These are phyloP conservation scores for Asparagopsis taxiformis DNA, from an alignment of 31 red algal genomes.

Conservation along the genomic window DNA sequence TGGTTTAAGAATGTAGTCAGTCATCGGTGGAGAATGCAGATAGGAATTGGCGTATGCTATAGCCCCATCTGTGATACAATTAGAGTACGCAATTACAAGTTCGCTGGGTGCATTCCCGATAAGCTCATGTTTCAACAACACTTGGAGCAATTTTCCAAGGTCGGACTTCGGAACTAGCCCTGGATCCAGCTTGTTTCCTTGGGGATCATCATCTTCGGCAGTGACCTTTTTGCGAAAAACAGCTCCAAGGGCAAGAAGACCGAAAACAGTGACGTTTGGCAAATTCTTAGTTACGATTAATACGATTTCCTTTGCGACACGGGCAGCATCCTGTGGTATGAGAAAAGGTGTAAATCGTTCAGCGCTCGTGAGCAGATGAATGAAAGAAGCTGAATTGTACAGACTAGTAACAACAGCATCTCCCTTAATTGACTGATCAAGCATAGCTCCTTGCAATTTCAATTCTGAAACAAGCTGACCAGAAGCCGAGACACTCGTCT, in stretches of 20 bases:
- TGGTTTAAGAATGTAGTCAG: conserved; percentile 31
- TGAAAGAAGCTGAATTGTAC: conserved; percentile 10
- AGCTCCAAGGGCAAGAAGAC: conserved; percentile 19
- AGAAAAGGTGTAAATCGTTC: conserved; percentile 27
- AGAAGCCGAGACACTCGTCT: conserved; percentile 19
- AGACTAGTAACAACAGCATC: conserved; percentile 19
- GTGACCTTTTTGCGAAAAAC: conserved; percentile 8
- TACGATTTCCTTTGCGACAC: conserved; percentile 59
- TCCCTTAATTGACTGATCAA: conserved; percentile 13
- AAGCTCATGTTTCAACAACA: conserved; percentile 24
- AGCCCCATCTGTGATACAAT: conserved; percentile 28
- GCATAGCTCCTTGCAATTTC: not conserved
- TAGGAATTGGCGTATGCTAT: conserved; percentile 18
- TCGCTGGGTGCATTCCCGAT: conserved; percentile 28
- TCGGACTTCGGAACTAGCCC: conserved; percentile 22
- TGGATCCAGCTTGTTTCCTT: not conserved
- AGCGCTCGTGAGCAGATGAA: conserved; percentile 30
- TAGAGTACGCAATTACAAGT: conserved; percentile 16
- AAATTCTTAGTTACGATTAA: conserved; percentile 43
- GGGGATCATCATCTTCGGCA: not conserved
- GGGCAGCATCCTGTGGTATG: conserved; percentile 43
- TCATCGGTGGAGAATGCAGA: conserved; percentile 9
- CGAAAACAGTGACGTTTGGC: conserved; percentile 39
- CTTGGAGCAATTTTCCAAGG: conserved; percentile 34
- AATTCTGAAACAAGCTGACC: conserved; percentile 32